phyloP scores from a whole-genome alignment of 169 alveolate species.

The Babesia bigemina region DNA sequence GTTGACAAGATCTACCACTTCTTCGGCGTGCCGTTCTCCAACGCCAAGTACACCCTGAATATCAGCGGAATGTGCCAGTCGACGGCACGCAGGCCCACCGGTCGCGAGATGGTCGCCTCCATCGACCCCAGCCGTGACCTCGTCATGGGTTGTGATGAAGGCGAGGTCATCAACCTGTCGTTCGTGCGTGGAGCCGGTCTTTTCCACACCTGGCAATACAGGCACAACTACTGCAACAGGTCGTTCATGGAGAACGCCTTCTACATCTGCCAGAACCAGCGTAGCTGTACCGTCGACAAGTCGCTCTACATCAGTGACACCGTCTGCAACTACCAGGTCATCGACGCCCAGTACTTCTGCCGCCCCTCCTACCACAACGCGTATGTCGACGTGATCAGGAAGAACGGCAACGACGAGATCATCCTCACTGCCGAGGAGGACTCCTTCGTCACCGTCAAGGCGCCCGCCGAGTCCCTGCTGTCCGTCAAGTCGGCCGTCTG shows the following conservation, averaged over 20 bases:
- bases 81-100: constrained; percentile 19
- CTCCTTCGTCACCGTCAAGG: constrained; percentile 47
- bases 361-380: constrained; percentile 13
- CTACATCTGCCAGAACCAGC: constrained; percentile 25
- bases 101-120: constrained; percentile 40
- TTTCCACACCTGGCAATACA: constrained; percentile 1
- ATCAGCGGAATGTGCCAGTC: constrained; percentile 30
- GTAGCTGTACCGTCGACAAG: constrained; percentile 24
- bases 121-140: constrained; percentile 34
- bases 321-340: constrained; percentile 21
- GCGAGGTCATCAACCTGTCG: constrained; percentile 55
- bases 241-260: constrained; percentile 32
- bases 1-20: constrained; percentile 16
- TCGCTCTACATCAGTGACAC: constrained; percentile 7
- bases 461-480: constrained; percentile 40
- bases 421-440: constrained; percentile 61
- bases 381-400: constrained; percentile 4
- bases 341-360: constrained; percentile 37
- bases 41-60: constrained; percentile 22
- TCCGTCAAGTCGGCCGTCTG: constrained; percentile 53
- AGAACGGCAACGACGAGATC: constrained; percentile 2
- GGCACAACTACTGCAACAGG: constrained; percentile 31
- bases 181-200: constrained; percentile 51
- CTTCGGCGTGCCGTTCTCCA: constrained; percentile 51
- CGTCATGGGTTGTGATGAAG: constrained; percentile 55